Evolutionary conservation across 257 asterid species (phyloP).

Genomic region (Gynochthodes officinalis): DNA sequence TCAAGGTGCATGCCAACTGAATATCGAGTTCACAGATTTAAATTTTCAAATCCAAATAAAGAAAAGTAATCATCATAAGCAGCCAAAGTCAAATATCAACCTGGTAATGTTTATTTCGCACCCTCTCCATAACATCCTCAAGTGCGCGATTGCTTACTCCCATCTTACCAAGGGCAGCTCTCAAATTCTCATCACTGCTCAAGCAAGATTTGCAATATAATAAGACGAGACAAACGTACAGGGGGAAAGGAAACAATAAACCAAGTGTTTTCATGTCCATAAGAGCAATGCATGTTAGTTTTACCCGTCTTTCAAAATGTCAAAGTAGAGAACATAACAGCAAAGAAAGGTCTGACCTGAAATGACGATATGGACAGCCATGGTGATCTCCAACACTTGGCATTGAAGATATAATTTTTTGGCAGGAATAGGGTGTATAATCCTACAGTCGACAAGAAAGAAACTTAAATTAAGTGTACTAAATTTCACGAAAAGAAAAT

Average conservation of each 20-base stretch:
- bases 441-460: conserved; percentile 59
- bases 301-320: background rate
- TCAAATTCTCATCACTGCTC: conserved; percentile 82
- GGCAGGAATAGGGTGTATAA: conserved; percentile 93
- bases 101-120: conserved; percentile 83
- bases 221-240: background rate
- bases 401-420: conserved; percentile 70
- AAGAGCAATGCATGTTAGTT: background rate
- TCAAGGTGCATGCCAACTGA: conserved; percentile 93
- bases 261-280: background rate
- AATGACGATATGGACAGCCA: conserved; percentile 95
- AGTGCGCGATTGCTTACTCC: conserved; percentile 71
- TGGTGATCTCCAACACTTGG: conserved; percentile 98
- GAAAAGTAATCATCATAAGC: conserved; percentile 3
- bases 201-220: conserved; percentile 20
- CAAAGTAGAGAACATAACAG: conserved; percentile 9
- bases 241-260: no score
- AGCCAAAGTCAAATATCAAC: conserved; percentile 31
- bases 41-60: background rate
- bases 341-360: conserved; percentile 58
- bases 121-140: conserved; percentile 79
- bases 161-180: conserved; percentile 84
- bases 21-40: conserved; percentile 12
- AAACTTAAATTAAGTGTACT: background rate
- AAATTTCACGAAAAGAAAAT: no score